These are phyloP conservation scores for Ceratobasidium theobromae DNA, from an alignment of 1,284 basidiomycete species.

Conservation along the genomic window DNA sequence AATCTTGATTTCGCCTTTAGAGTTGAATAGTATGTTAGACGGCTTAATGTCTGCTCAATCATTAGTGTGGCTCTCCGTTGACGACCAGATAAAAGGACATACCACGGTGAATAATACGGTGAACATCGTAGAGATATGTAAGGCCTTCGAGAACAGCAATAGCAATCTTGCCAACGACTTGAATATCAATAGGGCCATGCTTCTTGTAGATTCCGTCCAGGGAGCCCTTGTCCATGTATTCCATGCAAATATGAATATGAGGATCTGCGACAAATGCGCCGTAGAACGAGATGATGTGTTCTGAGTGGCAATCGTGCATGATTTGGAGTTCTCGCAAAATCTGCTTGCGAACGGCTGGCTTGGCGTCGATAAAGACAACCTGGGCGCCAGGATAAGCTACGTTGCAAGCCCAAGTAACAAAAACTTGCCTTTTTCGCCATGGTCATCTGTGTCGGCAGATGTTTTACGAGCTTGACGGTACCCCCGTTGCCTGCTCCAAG, in stretches of 20 bases:
- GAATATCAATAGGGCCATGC: constrained; percentile 85
- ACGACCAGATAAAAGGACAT: constrained; percentile 39
- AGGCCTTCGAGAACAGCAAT: constrained; percentile 91
- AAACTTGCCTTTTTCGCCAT: constrained; percentile 91
- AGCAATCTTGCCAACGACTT: constrained; percentile 88
- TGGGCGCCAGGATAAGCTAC: constrained; percentile 43
- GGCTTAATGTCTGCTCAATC: constrained; percentile 87
- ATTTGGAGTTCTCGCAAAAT: constrained; percentile 97
- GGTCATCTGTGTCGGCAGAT: constrained; percentile 81
- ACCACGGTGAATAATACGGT: constrained; percentile 99
- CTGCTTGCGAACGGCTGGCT: constrained; percentile 95
- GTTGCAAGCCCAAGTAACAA: neutral
- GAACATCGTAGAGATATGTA: constrained; percentile 97
- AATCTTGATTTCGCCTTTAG: constrained; percentile 93
- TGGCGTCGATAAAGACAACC: constrained; percentile 98
- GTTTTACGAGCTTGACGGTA: constrained; percentile 94
- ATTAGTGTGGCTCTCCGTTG: neutral
- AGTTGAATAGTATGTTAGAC: constrained; percentile 95
- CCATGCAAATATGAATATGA: constrained; percentile 99
- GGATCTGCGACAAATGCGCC: constrained; percentile 95
- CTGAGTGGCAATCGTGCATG: constrained; percentile 94
- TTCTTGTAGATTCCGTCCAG: constrained; percentile 93
- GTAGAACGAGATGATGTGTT: constrained; percentile 94
- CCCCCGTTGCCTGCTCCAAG: constrained; percentile 97
- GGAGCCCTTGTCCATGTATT: constrained; percentile 92